Evolutionary conservation across 441 rosid genomes (phyloP), one percentile per base, ranked within the genome.

Genomic region (Erysimum pusillum): DNA sequence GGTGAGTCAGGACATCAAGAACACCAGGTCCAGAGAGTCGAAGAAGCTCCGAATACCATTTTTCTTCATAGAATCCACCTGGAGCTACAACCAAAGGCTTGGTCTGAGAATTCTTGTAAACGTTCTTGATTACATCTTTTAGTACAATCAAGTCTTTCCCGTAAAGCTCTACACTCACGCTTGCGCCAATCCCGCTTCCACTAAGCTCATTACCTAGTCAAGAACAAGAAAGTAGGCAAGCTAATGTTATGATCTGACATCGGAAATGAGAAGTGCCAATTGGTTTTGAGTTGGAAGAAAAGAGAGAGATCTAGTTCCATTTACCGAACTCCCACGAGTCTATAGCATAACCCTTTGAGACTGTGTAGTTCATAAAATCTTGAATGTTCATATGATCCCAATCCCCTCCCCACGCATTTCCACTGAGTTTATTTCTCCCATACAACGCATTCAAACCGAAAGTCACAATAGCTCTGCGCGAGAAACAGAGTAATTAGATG

Each of bases 291-390:
- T 65, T 45, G 49, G 6, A 46, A 15, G 52, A 45, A 46, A 46
- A 48, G 53, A 49, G 54, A 49, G 14, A 52, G 36, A 2, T 42
- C 13, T 28, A 28, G n/a, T 25, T 42, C 6, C 9, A n/a, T 15
- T 41, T 87, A 95, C 99, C 99, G 2, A 87, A 95, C 82, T 95
- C 99, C 99, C 99, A 95, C 32, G 97, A 91, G 79, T 95, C 96
- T 76, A 95, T 87, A 20, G 66, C 78, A 82, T 93, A 85, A 65
- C 95, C 90, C 85, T 90, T 95, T 66, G 90, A 85, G 69, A 88
- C 72, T 3, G 98, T 95, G 83, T 95, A 95, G 69, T 89, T 89
- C 25, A 95, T 86, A 66, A 95, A 86, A 79, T 88, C 92, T 69
- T 57, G 80, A 64, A 97, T 89, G 77, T 95, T 95, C 52, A 56